phyloP scores from a whole-genome alignment of 495 filamentous ascomycete genomes.

The Pseudomonodictys pantanalensis region DNA sequence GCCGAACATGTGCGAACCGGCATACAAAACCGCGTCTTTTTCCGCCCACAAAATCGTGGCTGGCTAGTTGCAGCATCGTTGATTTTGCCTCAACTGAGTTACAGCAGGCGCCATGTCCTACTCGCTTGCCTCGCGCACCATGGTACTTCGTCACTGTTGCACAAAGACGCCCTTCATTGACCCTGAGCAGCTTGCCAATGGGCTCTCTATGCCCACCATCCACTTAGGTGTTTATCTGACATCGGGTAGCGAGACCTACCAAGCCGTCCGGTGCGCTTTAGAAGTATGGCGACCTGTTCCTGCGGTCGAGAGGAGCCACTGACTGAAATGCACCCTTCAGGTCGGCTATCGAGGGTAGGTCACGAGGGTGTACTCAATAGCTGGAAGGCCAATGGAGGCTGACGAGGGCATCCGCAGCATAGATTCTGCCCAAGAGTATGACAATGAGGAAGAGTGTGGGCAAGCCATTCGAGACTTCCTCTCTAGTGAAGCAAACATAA shows the following conservation, averaged over 20 bases:
- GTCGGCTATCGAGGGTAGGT: constrained; percentile 38
- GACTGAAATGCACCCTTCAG: too few species aligned
- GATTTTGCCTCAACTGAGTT: constrained; percentile 2
- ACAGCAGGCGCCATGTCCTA: constrained; percentile 36
- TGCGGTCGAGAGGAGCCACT: constrained; percentile 18
- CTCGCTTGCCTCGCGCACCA: constrained; percentile 38
- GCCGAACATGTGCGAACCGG: background rate
- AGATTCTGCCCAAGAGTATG: constrained; percentile 64
- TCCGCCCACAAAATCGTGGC: background rate
- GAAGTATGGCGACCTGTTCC: constrained; percentile 46
- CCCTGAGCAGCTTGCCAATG: constrained; percentile 53
- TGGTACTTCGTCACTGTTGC: constrained; percentile 32
- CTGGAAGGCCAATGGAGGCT: too few species aligned
- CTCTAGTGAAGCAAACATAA: constrained; percentile 41
- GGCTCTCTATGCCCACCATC: constrained; percentile 58
- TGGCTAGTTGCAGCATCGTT: constrained; percentile 17
- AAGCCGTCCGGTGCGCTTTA: constrained; percentile 52
- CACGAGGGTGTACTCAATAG: too few species aligned
- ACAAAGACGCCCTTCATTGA: constrained; percentile 14
- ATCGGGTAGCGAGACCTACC: constrained; percentile 48
- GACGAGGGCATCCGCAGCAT: constrained; percentile 38
- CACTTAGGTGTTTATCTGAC: constrained; percentile 67
- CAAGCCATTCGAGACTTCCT: constrained; percentile 55
- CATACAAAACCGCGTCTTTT: background rate
- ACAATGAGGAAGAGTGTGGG: constrained; percentile 61